Evolutionary conservation across 768 basidiomycete species (phyloP), one percentile per base, ranked within the genome.

Genomic region (Leccinum variicolor): DNA sequence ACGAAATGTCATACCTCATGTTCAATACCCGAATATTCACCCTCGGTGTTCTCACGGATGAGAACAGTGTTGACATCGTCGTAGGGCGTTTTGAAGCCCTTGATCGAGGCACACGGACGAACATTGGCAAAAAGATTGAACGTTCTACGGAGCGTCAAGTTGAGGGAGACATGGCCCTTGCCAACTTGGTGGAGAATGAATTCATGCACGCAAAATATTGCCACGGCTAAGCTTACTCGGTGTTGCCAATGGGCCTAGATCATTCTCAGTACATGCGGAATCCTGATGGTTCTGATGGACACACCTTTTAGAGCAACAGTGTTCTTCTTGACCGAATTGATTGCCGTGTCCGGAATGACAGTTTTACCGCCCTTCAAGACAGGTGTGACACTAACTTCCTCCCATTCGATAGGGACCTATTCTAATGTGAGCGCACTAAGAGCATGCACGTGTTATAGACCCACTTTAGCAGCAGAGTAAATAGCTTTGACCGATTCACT

Each of bases 81-180:
- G 69, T 99, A 98, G 2, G 96, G 90, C 0, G 97, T 99, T 79
- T 97, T 97, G 82, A 88, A 98, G 28, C 97, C 97, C 74, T 92
- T 78, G 75, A 99, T 93, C 28, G 95, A 98, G 28, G 85, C 84
- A 71, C 97, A 99, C 34, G 97, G 97, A 58, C 97, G 88, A 67
- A 98, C 97, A 72, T 98, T 98, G 69, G 97, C 97, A 72, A 98
- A 99, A 53, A 99, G 85, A 73, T 94, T 94, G 81, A 99, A 99
- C 0, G 96, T 98, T 66, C 97, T 84, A 62, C 97, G 89, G 56
- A 99, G 84, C 21, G 95, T 98, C 76, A 99, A 78, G 77, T 99
- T 99, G 61, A 99, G 80, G 45, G 97, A 99, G 53, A 98, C 96
- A 73, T 98, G 96, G 28, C 96, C 96, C 81, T 98, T 98, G 66